Evolutionary conservation across 2,329 filamentous ascomycete species (phyloP).

Genomic region (Venturia pyrina): DNA sequence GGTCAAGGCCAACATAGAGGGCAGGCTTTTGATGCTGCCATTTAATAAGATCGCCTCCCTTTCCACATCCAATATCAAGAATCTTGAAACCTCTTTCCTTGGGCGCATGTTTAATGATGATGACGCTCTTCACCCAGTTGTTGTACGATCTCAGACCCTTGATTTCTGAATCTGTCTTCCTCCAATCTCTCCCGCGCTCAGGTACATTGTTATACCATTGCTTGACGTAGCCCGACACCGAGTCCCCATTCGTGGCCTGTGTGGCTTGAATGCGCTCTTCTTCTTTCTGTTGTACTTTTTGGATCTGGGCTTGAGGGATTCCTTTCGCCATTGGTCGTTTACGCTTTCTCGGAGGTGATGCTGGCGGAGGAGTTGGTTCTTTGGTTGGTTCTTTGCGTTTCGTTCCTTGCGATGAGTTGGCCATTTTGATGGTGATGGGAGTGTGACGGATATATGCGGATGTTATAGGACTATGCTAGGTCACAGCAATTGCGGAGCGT

Average conservation of each 20-base stretch:
- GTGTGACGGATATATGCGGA: neutral
- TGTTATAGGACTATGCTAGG: neutral
- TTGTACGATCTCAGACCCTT: constrained; percentile 92
- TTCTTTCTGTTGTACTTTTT: constrained; percentile 4
- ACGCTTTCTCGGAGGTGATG: constrained; percentile 13
- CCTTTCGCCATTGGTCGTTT: constrained; percentile 13
- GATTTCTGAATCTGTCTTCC: constrained; percentile 87
- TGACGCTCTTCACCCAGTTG: constrained; percentile 97
- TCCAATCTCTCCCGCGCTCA: constrained; percentile 87
- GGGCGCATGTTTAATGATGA: constrained; percentile 87
- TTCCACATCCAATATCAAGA: constrained; percentile 91
- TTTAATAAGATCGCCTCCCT: constrained; percentile 89
- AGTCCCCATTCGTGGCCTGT: constrained; percentile 20
- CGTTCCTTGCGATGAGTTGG: neutral
- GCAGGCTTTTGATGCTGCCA: constrained; percentile 90
- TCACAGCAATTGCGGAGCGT: neutral
- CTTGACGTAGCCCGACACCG: constrained; percentile 74
- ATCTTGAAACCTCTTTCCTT: constrained; percentile 39
- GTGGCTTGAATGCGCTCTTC: neutral
- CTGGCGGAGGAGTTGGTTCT: constrained; percentile 12
- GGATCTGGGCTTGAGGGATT: constrained; percentile 7
- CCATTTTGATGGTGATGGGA: neutral
- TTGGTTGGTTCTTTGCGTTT: constrained; percentile 6
- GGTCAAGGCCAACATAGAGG: constrained; percentile 88
- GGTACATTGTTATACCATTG: constrained; percentile 96